A percentile compares a stretch with the other conserved stretches of the same genome.
phyloP scores from a whole-genome alignment of 345 rosid species.

The Rhizophora mangle region DNA sequence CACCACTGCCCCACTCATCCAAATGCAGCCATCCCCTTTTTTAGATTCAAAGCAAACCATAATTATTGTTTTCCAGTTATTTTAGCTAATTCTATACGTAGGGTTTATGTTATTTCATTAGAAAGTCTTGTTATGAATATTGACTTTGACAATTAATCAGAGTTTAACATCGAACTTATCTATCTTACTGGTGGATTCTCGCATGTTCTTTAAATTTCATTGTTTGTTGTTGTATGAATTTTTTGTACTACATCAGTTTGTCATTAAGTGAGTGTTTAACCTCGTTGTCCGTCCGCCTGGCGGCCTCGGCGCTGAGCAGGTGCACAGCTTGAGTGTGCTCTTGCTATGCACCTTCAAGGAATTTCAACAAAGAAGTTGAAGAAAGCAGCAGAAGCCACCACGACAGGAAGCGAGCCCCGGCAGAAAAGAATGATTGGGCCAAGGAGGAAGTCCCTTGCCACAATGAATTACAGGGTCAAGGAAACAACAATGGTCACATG shows the following conservation, averaged over 20 bases:
- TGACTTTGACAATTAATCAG: too few relatives aligned
- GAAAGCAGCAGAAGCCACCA: slow-evolving; percentile 13
- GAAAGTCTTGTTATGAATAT: too few relatives aligned
- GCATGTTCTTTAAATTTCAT: too few relatives aligned
- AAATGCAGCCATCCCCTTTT: slow-evolving; percentile 19
- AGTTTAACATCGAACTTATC: too few relatives aligned
- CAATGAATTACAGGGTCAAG: slow-evolving; percentile 16
- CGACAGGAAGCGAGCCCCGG: slow-evolving; percentile 24
- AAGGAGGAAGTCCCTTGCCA: slow-evolving; percentile 20
- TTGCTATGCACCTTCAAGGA: slow-evolving; percentile 57
- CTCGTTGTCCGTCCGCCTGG: slow-evolving; percentile 47
- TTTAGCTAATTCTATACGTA: too few relatives aligned
- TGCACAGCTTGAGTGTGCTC: slow-evolving; percentile 71
- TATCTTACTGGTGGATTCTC: too few relatives aligned
- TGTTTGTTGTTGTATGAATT: too few relatives aligned
- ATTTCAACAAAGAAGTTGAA: slow-evolving; percentile 23
- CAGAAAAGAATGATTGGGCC: slow-evolving; percentile 38
- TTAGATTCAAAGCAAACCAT: slow-evolving; percentile 27
- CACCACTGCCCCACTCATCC: not conserved
- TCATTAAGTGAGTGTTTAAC: not conserved
- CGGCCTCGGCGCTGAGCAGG: slow-evolving; percentile 55
- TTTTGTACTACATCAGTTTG: not conserved
- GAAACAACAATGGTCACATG: slow-evolving; percentile 19
- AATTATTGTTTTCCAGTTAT: slow-evolving; percentile 5
- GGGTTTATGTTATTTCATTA: too few relatives aligned